Percentiles rank a stretch among this genome's conserved stretches.
phyloP scores from a whole-genome alignment of 2,329 filamentous ascomycete species.

The Monascus ruber region DNA sequence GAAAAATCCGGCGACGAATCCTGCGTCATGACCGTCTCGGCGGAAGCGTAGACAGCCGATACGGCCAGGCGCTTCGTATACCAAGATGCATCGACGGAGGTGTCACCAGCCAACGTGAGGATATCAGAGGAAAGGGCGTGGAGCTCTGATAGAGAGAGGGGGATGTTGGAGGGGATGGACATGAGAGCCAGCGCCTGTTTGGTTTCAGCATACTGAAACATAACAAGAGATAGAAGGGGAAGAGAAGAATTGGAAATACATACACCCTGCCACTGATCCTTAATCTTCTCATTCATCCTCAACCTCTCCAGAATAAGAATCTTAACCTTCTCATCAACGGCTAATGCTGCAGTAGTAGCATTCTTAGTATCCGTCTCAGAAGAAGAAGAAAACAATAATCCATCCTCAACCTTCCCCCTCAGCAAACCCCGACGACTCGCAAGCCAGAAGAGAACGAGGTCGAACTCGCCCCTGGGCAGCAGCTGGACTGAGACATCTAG shows the following conservation, averaged over 20 bases:
- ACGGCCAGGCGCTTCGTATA: slow-evolving; percentile 61
- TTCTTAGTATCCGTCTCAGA: slow-evolving; percentile 1
- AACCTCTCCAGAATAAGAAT: slow-evolving; percentile 65
- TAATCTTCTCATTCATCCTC: slow-evolving; percentile 59
- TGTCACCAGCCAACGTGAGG: slow-evolving; percentile 74
- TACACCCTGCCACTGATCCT: slow-evolving; percentile 80
- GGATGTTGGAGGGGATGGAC: slow-evolving; percentile 70
- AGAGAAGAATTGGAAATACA: slow-evolving; percentile 10
- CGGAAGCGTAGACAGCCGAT: slow-evolving; percentile 58
- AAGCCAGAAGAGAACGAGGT: slow-evolving; percentile 52
- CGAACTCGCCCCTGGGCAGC: slow-evolving; percentile 68
- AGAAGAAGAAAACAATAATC: slow-evolving; percentile 7
- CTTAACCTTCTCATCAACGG: slow-evolving; percentile 55
- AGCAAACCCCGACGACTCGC: slow-evolving; percentile 28
- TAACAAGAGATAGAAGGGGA: slow-evolving; percentile 1
- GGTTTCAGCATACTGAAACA: slow-evolving; percentile 3
- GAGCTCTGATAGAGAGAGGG: slow-evolving; percentile 66
- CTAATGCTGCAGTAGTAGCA: slow-evolving; percentile 19
- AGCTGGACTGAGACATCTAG: slow-evolving; percentile 76
- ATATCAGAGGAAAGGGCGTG: slow-evolving; percentile 83
- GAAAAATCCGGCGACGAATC: slow-evolving; percentile 62
- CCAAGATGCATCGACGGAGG: slow-evolving; percentile 73
- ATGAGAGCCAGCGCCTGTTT: slow-evolving; percentile 73
- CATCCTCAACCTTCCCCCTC: slow-evolving; percentile 23
- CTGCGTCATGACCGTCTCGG: slow-evolving; percentile 90